Conservation (phyloP, 768 basidiomycete species). For the Sarcodon sp. region DNA sequence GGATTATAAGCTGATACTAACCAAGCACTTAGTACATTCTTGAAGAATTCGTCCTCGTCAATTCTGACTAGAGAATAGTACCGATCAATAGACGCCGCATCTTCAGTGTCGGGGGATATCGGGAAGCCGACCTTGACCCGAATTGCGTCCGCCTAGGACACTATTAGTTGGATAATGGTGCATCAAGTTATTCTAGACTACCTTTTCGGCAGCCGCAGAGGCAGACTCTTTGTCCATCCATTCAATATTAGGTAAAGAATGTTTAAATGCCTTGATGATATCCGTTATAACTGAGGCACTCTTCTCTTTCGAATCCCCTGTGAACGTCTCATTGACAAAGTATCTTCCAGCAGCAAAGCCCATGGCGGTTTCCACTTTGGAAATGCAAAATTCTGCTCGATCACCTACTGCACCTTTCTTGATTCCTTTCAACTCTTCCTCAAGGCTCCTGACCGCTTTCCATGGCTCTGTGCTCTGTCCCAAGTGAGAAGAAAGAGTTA, state of each 20-base stretch:
- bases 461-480: slow-evolving; percentile 69
- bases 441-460: slow-evolving; percentile 56
- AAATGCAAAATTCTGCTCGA: slow-evolving; percentile 74
- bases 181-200: slow-evolving; percentile 12
- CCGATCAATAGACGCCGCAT: slow-evolving; percentile 49
- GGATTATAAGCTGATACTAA: slow-evolving; percentile 18
- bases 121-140: slow-evolving; percentile 93
- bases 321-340: slow-evolving; percentile 80
- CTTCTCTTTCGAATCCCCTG: slow-evolving; percentile 64
- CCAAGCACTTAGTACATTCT: slow-evolving; percentile 64
- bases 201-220: slow-evolving; percentile 76
- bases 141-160: slow-evolving; percentile 56
- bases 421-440: slow-evolving; percentile 68
- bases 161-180: slow-evolving; percentile 1
- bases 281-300: slow-evolving; percentile 80
- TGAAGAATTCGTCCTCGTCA: slow-evolving; percentile 63
- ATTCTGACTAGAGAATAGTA: slow-evolving; percentile 71
- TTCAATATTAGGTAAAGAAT: slow-evolving; percentile 53
- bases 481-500: slow-evolving; percentile 56
- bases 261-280: slow-evolving; percentile 75
- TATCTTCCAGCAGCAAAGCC: slow-evolving; percentile 88
- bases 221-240: slow-evolving; percentile 92
- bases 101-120: slow-evolving; percentile 66
- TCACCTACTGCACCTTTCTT: slow-evolving; percentile 80
- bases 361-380: slow-evolving; percentile 53